Evolutionary conservation across 192 early-diverging fungal species (phyloP).

Genomic region (Rhizoclosmatium globosum): DNA sequence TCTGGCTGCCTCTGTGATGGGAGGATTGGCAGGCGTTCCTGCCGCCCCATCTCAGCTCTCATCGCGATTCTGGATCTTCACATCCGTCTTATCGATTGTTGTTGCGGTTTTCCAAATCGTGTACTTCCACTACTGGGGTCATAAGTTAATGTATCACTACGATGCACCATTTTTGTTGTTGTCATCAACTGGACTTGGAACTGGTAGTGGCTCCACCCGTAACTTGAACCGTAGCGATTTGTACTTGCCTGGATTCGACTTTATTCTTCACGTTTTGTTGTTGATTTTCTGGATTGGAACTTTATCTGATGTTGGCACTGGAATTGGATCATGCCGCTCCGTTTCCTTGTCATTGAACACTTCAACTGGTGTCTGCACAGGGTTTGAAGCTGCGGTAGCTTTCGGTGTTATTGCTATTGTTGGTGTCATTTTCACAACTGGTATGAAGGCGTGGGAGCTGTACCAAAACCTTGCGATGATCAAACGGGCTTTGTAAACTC

Average conservation of each 20-base stretch:
- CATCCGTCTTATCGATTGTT: constrained; percentile 1
- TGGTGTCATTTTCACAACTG: constrained; percentile 11
- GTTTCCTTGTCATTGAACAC: not conserved
- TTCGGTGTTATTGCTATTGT: constrained; percentile 27
- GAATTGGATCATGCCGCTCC: constrained; percentile 22
- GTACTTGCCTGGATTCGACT: not conserved
- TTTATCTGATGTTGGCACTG: constrained; percentile 17
- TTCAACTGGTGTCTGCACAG: constrained; percentile 19
- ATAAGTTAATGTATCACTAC: constrained; percentile 28
- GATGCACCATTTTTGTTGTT: constrained; percentile 29
- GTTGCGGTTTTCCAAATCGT: not conserved
- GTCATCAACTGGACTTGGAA: not conserved
- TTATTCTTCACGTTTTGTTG: not conserved
- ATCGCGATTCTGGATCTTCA: constrained; percentile 14
- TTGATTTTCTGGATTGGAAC: constrained; percentile 34
- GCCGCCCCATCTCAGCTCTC: constrained; percentile 5
- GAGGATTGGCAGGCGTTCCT: not conserved
- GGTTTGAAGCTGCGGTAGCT: constrained; percentile 20
- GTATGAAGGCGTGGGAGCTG: constrained; percentile 30
- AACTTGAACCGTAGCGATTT: not conserved
- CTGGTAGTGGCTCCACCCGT: not conserved
- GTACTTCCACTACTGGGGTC: not conserved
- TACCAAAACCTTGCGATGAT: constrained; percentile 18
- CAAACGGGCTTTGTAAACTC: constrained; percentile 3
- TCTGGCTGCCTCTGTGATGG: constrained; percentile 1